Percentiles rank a stretch among this genome's conserved stretches.
Evolutionary conservation across 768 basidiomycete genomes (phyloP).

Genomic region (Lentinus tigrinus): DNA sequence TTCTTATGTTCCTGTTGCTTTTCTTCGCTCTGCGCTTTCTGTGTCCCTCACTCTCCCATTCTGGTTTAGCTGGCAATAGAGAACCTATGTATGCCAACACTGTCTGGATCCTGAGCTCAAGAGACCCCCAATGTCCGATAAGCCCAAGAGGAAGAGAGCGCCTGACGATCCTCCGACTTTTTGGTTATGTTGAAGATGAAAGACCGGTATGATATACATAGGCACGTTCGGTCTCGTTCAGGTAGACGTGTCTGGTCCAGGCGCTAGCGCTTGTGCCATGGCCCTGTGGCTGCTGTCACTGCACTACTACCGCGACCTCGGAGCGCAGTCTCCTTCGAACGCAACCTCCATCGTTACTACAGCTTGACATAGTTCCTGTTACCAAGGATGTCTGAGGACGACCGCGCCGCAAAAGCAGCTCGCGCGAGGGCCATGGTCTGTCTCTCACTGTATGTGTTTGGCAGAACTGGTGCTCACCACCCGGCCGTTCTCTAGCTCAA

Average conservation of each 20-base stretch:
- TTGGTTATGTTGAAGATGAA: too few relatives aligned
- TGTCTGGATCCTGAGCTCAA: neutral
- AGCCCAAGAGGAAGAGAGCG: too few relatives aligned
- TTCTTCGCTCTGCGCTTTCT: conserved; percentile 29
- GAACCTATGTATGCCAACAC: conserved; percentile 5
- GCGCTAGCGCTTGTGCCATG: too few relatives aligned
- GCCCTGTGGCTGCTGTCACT: too few relatives aligned
- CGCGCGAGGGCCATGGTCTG: conserved; percentile 81
- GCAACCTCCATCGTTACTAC: neutral
- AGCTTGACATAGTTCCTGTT: neutral
- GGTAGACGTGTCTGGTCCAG: too few relatives aligned
- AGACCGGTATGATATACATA: too few relatives aligned
- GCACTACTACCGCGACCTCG: neutral
- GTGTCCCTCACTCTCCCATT: conserved; percentile 9
- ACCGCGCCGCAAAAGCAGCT: conserved; percentile 79
- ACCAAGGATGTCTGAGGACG: conserved; percentile 53
- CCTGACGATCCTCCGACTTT: too few relatives aligned
- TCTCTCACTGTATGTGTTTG: conserved; percentile 5
- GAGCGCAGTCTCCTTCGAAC: neutral
- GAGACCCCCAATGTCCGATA: neutral
- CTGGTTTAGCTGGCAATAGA: conserved; percentile 15
- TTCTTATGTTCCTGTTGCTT: conserved; percentile 29
- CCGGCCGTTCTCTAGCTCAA: conserved; percentile 55
- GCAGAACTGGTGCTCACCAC: neutral
- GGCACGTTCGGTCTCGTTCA: too few relatives aligned